Base-by-base conservation (phyloP, 192 early-diverging fungal genomes). In the Chytriomyces sp. region DNA sequence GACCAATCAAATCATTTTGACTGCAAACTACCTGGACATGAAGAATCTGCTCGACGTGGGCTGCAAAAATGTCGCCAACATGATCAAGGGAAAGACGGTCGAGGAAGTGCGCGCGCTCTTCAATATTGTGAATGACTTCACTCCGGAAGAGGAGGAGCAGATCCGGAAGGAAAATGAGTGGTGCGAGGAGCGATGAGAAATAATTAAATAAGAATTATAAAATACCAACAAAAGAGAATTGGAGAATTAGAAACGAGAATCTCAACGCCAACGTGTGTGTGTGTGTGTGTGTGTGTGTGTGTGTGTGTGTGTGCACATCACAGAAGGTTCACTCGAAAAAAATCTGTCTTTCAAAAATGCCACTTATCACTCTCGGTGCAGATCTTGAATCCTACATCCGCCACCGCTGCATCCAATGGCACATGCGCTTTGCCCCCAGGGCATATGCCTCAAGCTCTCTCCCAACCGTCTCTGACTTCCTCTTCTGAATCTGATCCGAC, bases 91-190 rank as follows among this genome's bases (percentile, higher is more conserved):
- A 45, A 96, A 95, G 81, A 83, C 87, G 11, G 93, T 94, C 1
- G 91, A 95, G 79, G 94, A 97, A 79, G 93, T 96, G 63, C 82
- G 95, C 11, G 85, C 94, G 76, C 82, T 82, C 2, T 99, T 99
- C 84, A 98, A 98, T 83, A 98, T 99, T 80, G 82, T 84, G 45
- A 93, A 96, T 80, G 97, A 99, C 84, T 98, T 99, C 88, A 95
- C 94, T 8, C 91, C 92, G 13, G 97, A 98, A 86, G 96, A 99
- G 86, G 93, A 94, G 81, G 96, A 93, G 89, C 94, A 72, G 87
- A 92, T 74, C 83, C 80, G 85, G 50, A 82, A 84, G 80, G 83
- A 84, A 64, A 84, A 84, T 76, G 83, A 84, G 63, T 84, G 83
- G 83, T 83, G 83, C 46, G 83, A 84, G 75, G 83, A 84, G 50